Evolutionary conservation across 495 filamentous ascomycete species (phyloP), one percentile per base, ranked within the genome.

Genomic region (Thermothielavioides terrestris): DNA sequence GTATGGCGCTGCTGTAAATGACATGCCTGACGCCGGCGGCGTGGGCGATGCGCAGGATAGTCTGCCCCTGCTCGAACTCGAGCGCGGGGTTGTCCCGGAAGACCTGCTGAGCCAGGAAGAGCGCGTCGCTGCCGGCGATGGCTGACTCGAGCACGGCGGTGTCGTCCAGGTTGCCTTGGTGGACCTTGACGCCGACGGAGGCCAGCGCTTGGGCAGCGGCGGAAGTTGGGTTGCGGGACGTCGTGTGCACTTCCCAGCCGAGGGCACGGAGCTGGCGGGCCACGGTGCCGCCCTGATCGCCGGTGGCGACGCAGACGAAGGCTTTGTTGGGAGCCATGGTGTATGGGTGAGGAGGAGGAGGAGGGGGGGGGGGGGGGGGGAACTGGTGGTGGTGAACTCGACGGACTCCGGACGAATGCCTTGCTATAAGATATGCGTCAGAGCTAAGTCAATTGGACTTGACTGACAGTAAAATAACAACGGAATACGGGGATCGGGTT

Each of bases 31-130:
- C 54, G 4, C 68, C 69, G 3, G 60, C 55, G 17, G 59, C 51
- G 53, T 71, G 70, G 22, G 76, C 75, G 32, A 69, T 52, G 3
- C 50, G 18, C 41, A 80, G 54, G 21, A 79, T 55, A 22, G 47
- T 57, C n/a, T 59, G 45, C 1, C 68, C 75, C 49, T 71, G 65
- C 0, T 49, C 41, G n/a, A 63, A 12, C 46, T 78, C 72, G 21
- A 36, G 40, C 6, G 34, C 37, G 6, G 52, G 42, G 55, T 65
- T 55, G 14, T 23, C 42, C 38, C 60, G 49, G 53, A 52, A 56
- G 2, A 72, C 69, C 42, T 63, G 60, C 2, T 73, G 49, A 60
- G 71, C 73, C 42, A 81, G 65, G 62, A 77, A 81, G 20, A 77
- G 57, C 3, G 54, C 63, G 14, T 61, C 63, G 60, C 72, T 76